Base-by-base conservation (phyloP, 1,139 yeast genomes). In the Yamadazyma diddensiae region DNA sequence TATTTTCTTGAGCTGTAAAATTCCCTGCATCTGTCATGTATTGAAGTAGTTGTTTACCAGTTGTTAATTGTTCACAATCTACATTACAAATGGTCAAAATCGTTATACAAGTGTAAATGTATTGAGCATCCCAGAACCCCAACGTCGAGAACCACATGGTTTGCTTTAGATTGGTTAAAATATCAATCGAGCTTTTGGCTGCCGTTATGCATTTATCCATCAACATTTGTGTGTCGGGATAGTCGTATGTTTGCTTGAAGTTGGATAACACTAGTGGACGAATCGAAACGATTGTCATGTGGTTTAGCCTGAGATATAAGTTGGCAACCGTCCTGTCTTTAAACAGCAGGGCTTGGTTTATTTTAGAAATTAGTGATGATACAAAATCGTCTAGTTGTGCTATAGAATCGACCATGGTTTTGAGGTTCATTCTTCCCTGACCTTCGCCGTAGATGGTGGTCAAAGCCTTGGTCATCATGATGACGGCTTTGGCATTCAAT, bases 61-160 rank as follows among this genome's bases (percentile, higher is more conserved):
- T 47, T n/a, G n/a, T n/a, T 24, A 49, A 55, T 15, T 42, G 36
- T n/a, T 50, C 42, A 3, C 61, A 63, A 11, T 50, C 47, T 10
- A 50, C 35, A 13, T 53, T 49, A 5, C 65, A 75, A 95, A 90
- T 83, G 5, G 82, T 77, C 65, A 88, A 79, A 18, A 88, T 73
- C 44, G 92, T 69, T 41, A 90, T 57, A 30, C 80, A 77, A 4
- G 97, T 57, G 41, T 68, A 72, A 31, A 71, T 50, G 46, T 70
- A 72, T 45, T 72, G 74, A 12, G 70, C 62, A 49, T 73, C 78
- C 77, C 77, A 72, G 46, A 65, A 72, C 11, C 77, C 79, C 39
- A 67, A 58, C 12, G 62, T 53, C 16, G 71, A 70, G 21, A 71
- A 50, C 45, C 62, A 47, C 4, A 62, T 57, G 36, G 53, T 48